Conservation (phyloP, 2,329 filamentous ascomycete species). For the Clarireedia monteithiana region DNA sequence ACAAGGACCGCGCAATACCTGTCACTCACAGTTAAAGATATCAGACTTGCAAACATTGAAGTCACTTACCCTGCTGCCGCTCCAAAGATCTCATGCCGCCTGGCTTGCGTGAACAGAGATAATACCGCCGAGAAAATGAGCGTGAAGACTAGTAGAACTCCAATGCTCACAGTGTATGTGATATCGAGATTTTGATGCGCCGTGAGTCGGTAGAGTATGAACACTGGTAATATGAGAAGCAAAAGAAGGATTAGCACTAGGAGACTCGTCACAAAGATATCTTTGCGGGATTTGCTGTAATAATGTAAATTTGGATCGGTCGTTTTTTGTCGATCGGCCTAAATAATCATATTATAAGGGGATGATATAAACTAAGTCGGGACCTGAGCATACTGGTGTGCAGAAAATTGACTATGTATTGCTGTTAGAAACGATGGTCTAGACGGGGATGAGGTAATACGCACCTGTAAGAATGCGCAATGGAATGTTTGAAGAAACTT, state of each 20-base stretch:
- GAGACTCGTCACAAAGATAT: neutral
- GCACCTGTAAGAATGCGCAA: constrained; percentile 4
- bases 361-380: too few species aligned
- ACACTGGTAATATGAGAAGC: constrained; percentile 13
- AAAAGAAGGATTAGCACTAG: neutral
- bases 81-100: constrained; percentile 22
- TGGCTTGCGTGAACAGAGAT: constrained; percentile 20
- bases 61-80: constrained; percentile 22
- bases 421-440: neutral
- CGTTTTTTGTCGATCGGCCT: neutral
- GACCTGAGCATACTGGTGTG: neutral
- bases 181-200: neutral
- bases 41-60: neutral
- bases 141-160: constrained; percentile 18
- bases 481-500: constrained; percentile 16
- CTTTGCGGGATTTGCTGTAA: constrained; percentile 9
- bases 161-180: constrained; percentile 12
- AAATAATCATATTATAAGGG: too few species aligned
- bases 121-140: constrained; percentile 17
- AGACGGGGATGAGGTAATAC: neutral
- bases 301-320: neutral
- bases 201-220: constrained; percentile 12
- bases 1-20: constrained; percentile 20
- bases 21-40: neutral
- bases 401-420: constrained; percentile 11